These are phyloP conservation scores for Vitis riparia DNA, from an alignment of 164 flowering plant genomes.

Conservation along the genomic window DNA sequence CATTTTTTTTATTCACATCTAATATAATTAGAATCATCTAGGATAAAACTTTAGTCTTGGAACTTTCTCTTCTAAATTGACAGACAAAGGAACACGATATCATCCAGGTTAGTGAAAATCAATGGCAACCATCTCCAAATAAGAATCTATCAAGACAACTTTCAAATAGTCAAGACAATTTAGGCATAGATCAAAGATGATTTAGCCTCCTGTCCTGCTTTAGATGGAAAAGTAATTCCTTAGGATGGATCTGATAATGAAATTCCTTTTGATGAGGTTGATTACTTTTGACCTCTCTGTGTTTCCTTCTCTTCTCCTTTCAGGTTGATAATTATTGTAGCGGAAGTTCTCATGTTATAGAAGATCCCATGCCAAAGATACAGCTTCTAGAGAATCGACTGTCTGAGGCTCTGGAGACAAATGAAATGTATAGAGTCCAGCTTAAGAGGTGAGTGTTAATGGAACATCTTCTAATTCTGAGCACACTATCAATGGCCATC, in stretches of 20 bases:
- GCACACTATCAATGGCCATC: neutral
- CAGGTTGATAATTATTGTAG: constrained; percentile 21
- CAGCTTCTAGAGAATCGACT: constrained; percentile 49
- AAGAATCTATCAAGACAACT: neutral
- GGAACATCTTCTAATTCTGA: neutral
- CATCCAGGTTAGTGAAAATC: neutral
- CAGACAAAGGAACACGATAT: neutral
- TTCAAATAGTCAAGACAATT: neutral
- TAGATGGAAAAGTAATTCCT: no score
- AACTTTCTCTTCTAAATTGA: neutral
- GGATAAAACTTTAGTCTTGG: neutral
- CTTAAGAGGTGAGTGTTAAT: constrained; percentile 38
- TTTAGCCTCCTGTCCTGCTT: no score
- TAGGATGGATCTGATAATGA: no score
- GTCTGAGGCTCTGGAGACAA: constrained; percentile 54
- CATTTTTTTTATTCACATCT: neutral
- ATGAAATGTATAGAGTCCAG: constrained; percentile 47
- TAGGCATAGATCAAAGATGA: neutral
- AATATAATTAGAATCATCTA: neutral
- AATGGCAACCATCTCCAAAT: no score
- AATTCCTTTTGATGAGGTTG: neutral
- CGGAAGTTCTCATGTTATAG: constrained; percentile 16
- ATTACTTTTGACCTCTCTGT: neutral
- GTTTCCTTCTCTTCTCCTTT: neutral
- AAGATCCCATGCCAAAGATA: constrained; percentile 35